Percentiles rank a stretch among this genome's conserved stretches.
Evolutionary conservation across 495 filamentous ascomycete genomes (phyloP).

Genomic region (Lophiostoma macrostomum): DNA sequence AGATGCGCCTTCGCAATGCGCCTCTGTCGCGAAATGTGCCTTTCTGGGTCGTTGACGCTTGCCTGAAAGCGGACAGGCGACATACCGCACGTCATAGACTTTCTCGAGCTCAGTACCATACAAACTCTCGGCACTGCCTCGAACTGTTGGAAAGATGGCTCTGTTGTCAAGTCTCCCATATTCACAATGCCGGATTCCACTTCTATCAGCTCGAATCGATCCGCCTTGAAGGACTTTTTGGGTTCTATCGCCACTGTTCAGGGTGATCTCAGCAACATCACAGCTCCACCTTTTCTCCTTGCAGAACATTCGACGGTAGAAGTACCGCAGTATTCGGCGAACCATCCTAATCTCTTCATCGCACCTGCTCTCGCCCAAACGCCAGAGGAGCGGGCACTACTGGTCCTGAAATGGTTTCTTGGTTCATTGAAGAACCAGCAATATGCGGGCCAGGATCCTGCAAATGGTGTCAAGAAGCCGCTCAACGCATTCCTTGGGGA

Average conservation of each 20-base stretch:
- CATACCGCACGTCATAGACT: too few species aligned
- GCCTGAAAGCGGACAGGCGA: too few species aligned
- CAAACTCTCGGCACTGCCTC: too few species aligned
- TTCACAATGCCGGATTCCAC: neutral
- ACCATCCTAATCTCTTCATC: constrained; percentile 34
- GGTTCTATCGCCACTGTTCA: constrained; percentile 12
- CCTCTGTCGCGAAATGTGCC: too few species aligned
- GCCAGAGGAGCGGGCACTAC: constrained; percentile 28
- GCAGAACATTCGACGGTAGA: constrained; percentile 32
- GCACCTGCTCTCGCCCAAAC: constrained; percentile 28
- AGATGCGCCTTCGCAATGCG: too few species aligned
- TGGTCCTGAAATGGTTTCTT: constrained; percentile 38
- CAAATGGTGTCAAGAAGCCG: constrained; percentile 37
- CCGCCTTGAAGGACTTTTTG: constrained; percentile 18
- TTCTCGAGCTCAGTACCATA: too few species aligned
- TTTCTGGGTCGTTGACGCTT: too few species aligned
- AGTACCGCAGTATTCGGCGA: constrained; percentile 36
- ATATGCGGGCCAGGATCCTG: constrained; percentile 32
- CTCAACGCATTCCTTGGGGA: constrained; percentile 40
- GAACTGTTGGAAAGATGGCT: too few species aligned
- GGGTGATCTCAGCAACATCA: constrained; percentile 34
- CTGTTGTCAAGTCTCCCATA: neutral
- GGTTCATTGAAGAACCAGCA: constrained; percentile 32
- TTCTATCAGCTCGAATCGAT: constrained; percentile 11
- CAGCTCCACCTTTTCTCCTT: constrained; percentile 37